Base-by-base conservation (phyloP, 139 green algal species). In the Haematococcus lacustris region DNA sequence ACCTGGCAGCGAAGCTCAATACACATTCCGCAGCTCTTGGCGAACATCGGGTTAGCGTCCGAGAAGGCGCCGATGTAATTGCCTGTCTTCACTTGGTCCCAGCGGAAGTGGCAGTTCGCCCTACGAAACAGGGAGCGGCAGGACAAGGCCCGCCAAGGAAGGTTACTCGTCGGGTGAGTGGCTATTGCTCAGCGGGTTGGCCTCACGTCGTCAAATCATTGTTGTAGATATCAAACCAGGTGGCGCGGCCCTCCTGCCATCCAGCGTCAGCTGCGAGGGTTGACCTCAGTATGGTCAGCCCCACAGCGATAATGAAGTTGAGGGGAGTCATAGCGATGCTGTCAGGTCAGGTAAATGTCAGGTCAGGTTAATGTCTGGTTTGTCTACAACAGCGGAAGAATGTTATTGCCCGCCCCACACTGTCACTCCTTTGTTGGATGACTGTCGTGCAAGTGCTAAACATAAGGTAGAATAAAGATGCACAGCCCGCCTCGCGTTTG, bases 41-140 rank as follows among this genome's bases (percentile, higher is more conserved):
- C 41, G 32, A 72, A 72, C 7, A 72, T 30, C 2, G 67, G 67
- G 47, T 63, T 64, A 9, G 32, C 13, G 32, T 72, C 67, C 17
- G 67, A 63, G 9, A 72, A 50, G 4, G 67, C 67, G 1, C 28
- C 67, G 1, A 63, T 32, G 30, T 64, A 34, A 2, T 6, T 32
- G 7, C 43, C 43, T 43, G 67, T 72, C 28, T 60, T 63, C 30
- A 72, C 47, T 32, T 63, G 3, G 30, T 51, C 47, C 67, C 67
- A 72, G n/a, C 13, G 1, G 5, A 72, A 25, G 32, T 72, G 67
- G 67, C 67, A 72, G 41, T 72, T 72, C 30, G 67, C 67, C 28
- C 53, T 63, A 28, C 53, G 17, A n/a, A n/a, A n/a, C n/a, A n/a
- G n/a, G n/a, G n/a, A n/a, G n/a, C n/a, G n/a, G n/a, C n/a, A n/a